phyloP scores from a whole-genome alignment of 2,329 filamentous ascomycete species.

The Cordyceps cicadae region DNA sequence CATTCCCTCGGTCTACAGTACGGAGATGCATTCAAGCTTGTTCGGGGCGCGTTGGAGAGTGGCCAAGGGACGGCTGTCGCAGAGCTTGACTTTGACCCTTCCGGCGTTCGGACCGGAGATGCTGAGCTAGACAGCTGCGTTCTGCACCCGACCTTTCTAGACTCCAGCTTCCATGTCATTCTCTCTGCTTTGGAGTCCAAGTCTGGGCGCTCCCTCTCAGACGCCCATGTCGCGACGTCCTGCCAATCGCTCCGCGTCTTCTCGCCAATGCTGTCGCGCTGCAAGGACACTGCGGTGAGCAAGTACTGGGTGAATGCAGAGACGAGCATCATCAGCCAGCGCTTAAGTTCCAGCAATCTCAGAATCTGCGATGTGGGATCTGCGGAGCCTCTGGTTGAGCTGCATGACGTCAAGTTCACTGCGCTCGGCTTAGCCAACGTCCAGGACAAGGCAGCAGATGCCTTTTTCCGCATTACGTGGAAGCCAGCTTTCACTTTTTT shows the following conservation, averaged over 20 bases:
- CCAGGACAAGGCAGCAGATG: background rate
- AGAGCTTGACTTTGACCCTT: conserved; percentile 16
- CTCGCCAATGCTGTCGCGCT: background rate
- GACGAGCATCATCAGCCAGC: background rate
- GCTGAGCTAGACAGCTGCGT: conserved; percentile 12
- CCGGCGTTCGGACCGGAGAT: conserved; percentile 13
- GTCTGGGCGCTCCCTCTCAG: conserved; percentile 17
- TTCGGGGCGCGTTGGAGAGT: conserved; percentile 18
- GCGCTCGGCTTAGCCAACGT: background rate
- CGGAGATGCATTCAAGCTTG: conserved; percentile 18
- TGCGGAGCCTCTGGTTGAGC: background rate
- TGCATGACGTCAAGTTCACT: background rate
- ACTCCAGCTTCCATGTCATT: conserved; percentile 21
- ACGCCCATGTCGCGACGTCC: conserved; percentile 20
- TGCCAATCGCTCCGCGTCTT: conserved; percentile 18
- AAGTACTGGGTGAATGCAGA: background rate
- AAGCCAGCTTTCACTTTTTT: background rate
- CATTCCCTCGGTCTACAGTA: conserved; percentile 18
- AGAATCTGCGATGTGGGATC: background rate
- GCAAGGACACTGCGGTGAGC: too few relatives aligned
- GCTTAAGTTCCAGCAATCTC: background rate
- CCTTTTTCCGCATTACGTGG: background rate
- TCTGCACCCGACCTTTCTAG: conserved; percentile 15
- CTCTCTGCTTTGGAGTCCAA: conserved; percentile 20
- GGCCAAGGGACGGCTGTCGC: conserved; percentile 17